Evolutionary conservation across 805 yeast species (phyloP), one percentile per base, ranked within the genome.

Genomic region (Wickerhamiella vanderwaltii): DNA sequence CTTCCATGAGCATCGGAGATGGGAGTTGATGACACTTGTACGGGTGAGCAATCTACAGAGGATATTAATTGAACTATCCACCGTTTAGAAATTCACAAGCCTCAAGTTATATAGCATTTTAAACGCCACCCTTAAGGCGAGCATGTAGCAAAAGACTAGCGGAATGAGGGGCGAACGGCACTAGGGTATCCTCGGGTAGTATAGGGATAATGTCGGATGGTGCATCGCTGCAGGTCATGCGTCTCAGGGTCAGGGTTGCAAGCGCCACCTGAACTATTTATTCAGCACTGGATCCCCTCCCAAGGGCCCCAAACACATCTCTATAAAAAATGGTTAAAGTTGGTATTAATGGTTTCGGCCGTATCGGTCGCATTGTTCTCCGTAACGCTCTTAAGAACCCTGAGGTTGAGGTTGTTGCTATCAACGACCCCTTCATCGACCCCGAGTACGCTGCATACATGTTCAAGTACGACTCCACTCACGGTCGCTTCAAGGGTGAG

Each of bases 391-490:
- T 83, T 51, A 52, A 63, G 47, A 75, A 84, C 74, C 63, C 69
- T 45, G 86, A 79, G 67, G 78, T 85, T 59, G 73, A 80, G 57
- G 79, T 85, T 51, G 83, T 82, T 51, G 93, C 93, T 52, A 69
- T 85, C 73, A 85, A 85, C 66, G 91, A 85, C 66, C 95, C 95
- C 49, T 84, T 82, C 73, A 85, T 84, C 58, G 75, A 76, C 49
- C 73, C 91, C 47, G 94, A 84, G 54, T 84, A 84, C 67, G 94
- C 94, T 59, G 82, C 94, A 51, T 84, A 84, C 75, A 77, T 84
- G 85, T 83, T 84, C 82, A 85, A 84, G 73, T 84, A 83, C 69
- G 95, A 84, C 68, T 82, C 94, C 48, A 84, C 94, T 52, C 95
- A 84, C 72, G 93, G 94, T 59, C 71, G 69, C 62, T 85, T 65